phyloP scores from a whole-genome alignment of 2,329 filamentous ascomycete genomes.

The Fusarium veterinarium region DNA sequence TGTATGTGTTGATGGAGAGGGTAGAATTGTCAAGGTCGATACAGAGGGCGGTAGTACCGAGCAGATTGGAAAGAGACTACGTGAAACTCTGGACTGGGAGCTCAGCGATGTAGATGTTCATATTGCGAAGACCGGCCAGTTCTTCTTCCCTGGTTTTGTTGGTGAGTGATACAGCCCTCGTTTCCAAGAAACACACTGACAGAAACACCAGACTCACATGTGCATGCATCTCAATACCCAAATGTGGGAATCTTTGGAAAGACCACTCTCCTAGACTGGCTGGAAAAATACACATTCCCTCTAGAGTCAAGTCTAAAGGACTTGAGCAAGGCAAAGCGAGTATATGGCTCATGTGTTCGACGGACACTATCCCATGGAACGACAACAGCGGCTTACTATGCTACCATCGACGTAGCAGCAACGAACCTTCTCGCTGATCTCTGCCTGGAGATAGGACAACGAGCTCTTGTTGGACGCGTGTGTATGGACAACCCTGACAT shows the following conservation, averaged over 20 bases:
- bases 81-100: conserved; percentile 60
- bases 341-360: conserved; percentile 82
- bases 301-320: conserved; percentile 81
- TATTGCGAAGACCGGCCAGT: conserved; percentile 63
- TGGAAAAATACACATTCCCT: conserved; percentile 94
- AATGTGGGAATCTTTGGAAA: conserved; percentile 96
- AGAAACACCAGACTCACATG: conserved; percentile 79
- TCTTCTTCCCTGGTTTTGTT: conserved; percentile 88
- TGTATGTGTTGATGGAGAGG: conserved; percentile 61
- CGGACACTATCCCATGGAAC: conserved; percentile 90
- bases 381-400: conserved; percentile 94
- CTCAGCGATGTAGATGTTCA: conserved; percentile 53
- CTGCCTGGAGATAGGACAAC: conserved; percentile 82
- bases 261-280: conserved; percentile 91
- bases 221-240: conserved; percentile 94
- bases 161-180: conserved; percentile 58
- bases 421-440: conserved; percentile 93
- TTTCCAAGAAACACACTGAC: conserved; percentile 15
- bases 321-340: conserved; percentile 69
- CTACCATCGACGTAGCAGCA: conserved; percentile 84
- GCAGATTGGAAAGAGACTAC: conserved; percentile 48
- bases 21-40: conserved; percentile 64
- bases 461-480: conserved; percentile 91
- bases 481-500: conserved; percentile 84
- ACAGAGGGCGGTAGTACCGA: conserved; percentile 48